These are phyloP conservation scores for Carex sylvatica DNA, from an alignment of 202 grass and related monocot genomes.

Conservation along the genomic window DNA sequence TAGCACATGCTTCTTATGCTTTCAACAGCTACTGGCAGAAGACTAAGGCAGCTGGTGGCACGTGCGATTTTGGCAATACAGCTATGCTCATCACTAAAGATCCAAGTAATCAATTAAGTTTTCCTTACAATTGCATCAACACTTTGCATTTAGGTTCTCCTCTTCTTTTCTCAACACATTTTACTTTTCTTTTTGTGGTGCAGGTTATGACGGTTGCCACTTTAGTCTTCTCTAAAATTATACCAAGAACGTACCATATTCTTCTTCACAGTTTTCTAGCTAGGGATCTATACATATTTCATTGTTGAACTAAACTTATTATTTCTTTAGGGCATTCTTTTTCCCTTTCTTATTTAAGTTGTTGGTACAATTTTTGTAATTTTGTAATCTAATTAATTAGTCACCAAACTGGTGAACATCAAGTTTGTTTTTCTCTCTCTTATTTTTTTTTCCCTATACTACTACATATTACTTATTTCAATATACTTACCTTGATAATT, in stretches of 20 bases:
- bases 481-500: conserved; percentile 12
- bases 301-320: conserved; percentile 23
- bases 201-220: conserved; percentile 67
- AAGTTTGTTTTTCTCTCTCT: conserved; percentile 17
- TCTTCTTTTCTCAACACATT: not conserved
- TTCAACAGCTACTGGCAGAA: conserved; percentile 94
- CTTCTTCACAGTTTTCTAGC: conserved; percentile 14
- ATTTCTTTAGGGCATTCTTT: conserved; percentile 30
- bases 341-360: conserved; percentile 16
- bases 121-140: not conserved
- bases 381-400: conserved; percentile 35
- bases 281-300: conserved; percentile 17
- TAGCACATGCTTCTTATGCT: conserved; percentile 74
- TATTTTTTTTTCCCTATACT: conserved; percentile 5
- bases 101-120: conserved; percentile 48
- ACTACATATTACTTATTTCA: conserved; percentile 31
- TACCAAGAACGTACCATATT: conserved; percentile 8
- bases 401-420: conserved; percentile 5
- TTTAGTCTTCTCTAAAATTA: conserved; percentile 60
- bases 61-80: conserved; percentile 82
- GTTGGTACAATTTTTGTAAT: conserved; percentile 36
- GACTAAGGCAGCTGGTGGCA: conserved; percentile 66
- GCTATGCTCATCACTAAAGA: conserved; percentile 89
- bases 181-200: conserved; percentile 5
- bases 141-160: no score